Evolutionary conservation across 306 rosid genomes (phyloP).

Genomic region (Erythrophleum fordii): DNA sequence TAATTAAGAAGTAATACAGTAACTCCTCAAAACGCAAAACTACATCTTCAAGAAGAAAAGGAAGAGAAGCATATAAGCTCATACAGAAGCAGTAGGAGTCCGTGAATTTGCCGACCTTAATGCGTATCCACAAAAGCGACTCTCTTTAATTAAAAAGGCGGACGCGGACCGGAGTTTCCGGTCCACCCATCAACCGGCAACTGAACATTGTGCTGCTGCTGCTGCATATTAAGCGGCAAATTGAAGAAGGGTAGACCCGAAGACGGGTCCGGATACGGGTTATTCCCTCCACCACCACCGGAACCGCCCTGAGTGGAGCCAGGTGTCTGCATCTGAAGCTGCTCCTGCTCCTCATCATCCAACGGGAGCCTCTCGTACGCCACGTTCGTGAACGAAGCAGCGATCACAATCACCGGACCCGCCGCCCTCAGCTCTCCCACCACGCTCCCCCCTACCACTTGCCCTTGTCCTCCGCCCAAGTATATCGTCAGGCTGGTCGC

Average conservation of each 20-base stretch:
- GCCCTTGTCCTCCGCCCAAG: constrained; percentile 91
- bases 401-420: constrained; percentile 89
- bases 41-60: constrained; percentile 30
- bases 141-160: constrained; percentile 42
- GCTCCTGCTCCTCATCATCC: constrained; percentile 65
- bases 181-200: constrained; percentile 72
- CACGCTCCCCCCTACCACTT: constrained; percentile 90
- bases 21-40: constrained; percentile 10
- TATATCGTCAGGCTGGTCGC: constrained; percentile 83
- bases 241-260: constrained; percentile 87
- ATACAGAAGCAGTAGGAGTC: constrained; percentile 21
- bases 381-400: constrained; percentile 89
- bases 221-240: constrained; percentile 85
- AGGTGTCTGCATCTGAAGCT: constrained; percentile 58
- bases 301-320: constrained; percentile 44
- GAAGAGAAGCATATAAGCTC: constrained; percentile 10
- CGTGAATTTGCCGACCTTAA: constrained; percentile 64
- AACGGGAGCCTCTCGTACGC: constrained; percentile 90
- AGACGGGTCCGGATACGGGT: constrained; percentile 81
- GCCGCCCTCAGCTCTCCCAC: constrained; percentile 86
- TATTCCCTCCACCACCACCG: constrained; percentile 37
- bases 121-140: constrained; percentile 15
- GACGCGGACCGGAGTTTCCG: constrained; percentile 52
- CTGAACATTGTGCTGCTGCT: constrained; percentile 62
- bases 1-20: constrained; percentile 19